Evolutionary conservation across 176 grass and related monocot genomes (phyloP).

Genomic region (Hordeum vulgare): MorexV3_pseudomolecules_assembly NC_058524.1:465944460-465944959

Average conservation of each 20-base stretch:
- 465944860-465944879: slow-evolving; percentile 69
- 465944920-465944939: slow-evolving; percentile 12
- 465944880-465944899: slow-evolving; percentile 92
- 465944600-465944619: slow-evolving; percentile 84
- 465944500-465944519: neutral
- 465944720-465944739: slow-evolving; percentile 44
- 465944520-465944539: neutral
- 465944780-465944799: slow-evolving; percentile 87
- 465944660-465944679: slow-evolving; percentile 12
- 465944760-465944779: slow-evolving; percentile 82
- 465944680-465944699: slow-evolving; percentile 21
- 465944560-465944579: slow-evolving; percentile 41
- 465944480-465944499: neutral
- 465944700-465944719: neutral
- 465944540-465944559: neutral
- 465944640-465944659: slow-evolving; percentile 28
- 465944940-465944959: slow-evolving; percentile 48
- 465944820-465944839: slow-evolving; percentile 79
- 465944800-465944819: slow-evolving; percentile 93
- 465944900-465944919: slow-evolving; percentile 70
- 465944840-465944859: slow-evolving; percentile 89
- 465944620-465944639: slow-evolving; percentile 58
- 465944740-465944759: slow-evolving; percentile 59
- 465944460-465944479: neutral
- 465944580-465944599: slow-evolving; percentile 25